Evolutionary conservation across 352 stramenopile species (phyloP).

Genomic region (Pythium apleroticum): DNA sequence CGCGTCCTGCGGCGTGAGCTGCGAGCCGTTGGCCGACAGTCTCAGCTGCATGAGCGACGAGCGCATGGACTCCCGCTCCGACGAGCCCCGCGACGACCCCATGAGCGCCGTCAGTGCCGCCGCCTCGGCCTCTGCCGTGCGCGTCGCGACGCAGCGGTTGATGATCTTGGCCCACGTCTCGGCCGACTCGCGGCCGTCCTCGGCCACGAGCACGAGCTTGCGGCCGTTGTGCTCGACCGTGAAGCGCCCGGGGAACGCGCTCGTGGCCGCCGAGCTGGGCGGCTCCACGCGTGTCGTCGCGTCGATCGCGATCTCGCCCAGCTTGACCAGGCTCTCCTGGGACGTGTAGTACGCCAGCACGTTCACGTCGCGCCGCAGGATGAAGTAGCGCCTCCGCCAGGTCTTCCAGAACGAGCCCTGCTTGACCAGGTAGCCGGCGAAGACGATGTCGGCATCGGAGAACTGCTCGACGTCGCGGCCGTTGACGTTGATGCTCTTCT

Average conservation of each 20-base stretch:
- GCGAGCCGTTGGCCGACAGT: conserved; percentile 21
- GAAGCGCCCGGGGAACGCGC: conserved; percentile 57
- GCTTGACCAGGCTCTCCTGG: conserved; percentile 69
- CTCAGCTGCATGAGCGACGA: conserved; percentile 26
- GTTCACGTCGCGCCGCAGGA: conserved; percentile 69
- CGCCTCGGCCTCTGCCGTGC: conserved; percentile 22
- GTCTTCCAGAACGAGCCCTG: conserved; percentile 89
- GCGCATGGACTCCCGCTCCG: conserved; percentile 23
- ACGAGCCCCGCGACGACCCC: conserved; percentile 10
- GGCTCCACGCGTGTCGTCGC: conserved; percentile 52
- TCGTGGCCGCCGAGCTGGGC: conserved; percentile 40
- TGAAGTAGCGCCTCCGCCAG: conserved; percentile 82
- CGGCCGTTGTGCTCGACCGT: conserved; percentile 64
- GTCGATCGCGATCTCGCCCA: conserved; percentile 78
- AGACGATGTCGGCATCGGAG: conserved; percentile 82
- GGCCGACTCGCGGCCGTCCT: conserved; percentile 50
- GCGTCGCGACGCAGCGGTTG: conserved; percentile 44
- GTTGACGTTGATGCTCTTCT: conserved; percentile 70
- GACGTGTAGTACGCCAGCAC: conserved; percentile 85
- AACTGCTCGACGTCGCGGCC: conserved; percentile 84
- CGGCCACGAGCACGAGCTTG: conserved; percentile 71
- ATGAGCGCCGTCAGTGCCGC: conserved; percentile 8
- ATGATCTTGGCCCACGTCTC: conserved; percentile 71
- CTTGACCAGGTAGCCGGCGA: conserved; percentile 77
- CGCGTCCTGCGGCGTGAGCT: conserved; percentile 2